Base-by-base conservation (phyloP, 352 stramenopile genomes). In the Globisporangium nagaii region DNA sequence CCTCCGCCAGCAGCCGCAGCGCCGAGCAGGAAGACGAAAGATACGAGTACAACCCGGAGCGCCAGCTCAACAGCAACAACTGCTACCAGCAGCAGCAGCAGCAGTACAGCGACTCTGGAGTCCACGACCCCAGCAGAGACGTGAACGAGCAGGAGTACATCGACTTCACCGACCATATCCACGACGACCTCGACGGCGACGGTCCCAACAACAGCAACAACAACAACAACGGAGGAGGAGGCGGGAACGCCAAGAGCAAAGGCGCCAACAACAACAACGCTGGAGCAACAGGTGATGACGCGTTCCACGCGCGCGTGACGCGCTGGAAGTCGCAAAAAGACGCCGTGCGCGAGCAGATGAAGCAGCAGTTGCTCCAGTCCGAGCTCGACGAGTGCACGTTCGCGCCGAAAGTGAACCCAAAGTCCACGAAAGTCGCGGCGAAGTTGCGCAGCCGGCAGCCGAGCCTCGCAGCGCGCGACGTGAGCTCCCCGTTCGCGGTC, bases 311-410 rank as follows among this genome's bases (percentile, higher is more conserved):
- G 2, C 79, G 81, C 31, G 76, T 88, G 31, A 86, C 79, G 19
- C 75, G 76, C 3, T 92, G 81, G 79, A 88, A 87, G 43, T 86
- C 78, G 8, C 81, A 90, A 48, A 89, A 90, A 35, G 79, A 92
- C 48, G 78, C 73, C 1, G 60, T 83, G 40, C 80, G 79, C 49
- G 78, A 92, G 53, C 75, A 88, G 17, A 80, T 92, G 65, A 90
- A 90, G 59, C 79, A 92, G 62, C 79, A 92, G 35, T 48, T 88
- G 42, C 61, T 90, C 39, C 78, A 90, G 46, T 72, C 62, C 11
- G 81, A 92, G 60, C 66, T 92, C 0, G 61, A 83, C 45, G 81
- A 92, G 58, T 92, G 81, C 63, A 92, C 79, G 24, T 92, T 92
- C 59, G 52, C 75, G 3, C 81, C 81, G 0, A 79, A 80, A 32